phyloP scores from a whole-genome alignment of 805 yeast genomes.

The Cyberlindnera maritima region DNA sequence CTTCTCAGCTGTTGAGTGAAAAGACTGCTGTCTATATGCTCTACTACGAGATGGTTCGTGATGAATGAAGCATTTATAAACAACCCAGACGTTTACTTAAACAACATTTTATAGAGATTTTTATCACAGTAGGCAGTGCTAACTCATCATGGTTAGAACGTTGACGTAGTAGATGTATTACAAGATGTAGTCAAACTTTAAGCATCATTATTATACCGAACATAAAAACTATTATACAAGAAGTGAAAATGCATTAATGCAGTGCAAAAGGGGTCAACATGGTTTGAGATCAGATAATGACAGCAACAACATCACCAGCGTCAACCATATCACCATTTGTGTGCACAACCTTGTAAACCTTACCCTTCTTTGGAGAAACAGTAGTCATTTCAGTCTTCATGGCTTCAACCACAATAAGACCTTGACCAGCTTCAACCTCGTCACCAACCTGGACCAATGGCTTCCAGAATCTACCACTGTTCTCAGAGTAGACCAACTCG shows the following conservation, averaged over 20 bases:
- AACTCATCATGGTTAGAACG: too few species aligned
- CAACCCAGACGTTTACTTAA: too few species aligned
- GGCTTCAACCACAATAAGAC: conserved; percentile 88
- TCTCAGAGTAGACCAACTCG: conserved; percentile 85
- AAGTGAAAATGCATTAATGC: neutral
- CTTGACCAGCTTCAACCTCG: conserved; percentile 67
- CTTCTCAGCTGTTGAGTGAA: conserved; percentile 60
- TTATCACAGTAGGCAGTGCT: neutral
- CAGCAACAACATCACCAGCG: conserved; percentile 93
- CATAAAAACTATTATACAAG: conserved; percentile 5
- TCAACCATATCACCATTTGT: conserved; percentile 94
- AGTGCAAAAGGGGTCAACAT: neutral
- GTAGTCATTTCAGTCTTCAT: conserved; percentile 98
- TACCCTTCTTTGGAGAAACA: conserved; percentile 65
- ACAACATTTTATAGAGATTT: too few species aligned
- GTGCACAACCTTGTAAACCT: conserved; percentile 69
- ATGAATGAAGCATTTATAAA: neutral
- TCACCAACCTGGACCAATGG: conserved; percentile 80
- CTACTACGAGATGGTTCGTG: conserved; percentile 58
- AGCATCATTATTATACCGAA: too few species aligned
- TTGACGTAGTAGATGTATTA: too few species aligned
- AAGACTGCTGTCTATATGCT: conserved; percentile 80
- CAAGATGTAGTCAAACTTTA: too few species aligned
- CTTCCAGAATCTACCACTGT: conserved; percentile 97
- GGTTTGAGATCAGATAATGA: conserved; percentile 56